Base-by-base conservation (phyloP, 1,284 basidiomycete genomes). In the Ceratobasidium theobromae region DNA sequence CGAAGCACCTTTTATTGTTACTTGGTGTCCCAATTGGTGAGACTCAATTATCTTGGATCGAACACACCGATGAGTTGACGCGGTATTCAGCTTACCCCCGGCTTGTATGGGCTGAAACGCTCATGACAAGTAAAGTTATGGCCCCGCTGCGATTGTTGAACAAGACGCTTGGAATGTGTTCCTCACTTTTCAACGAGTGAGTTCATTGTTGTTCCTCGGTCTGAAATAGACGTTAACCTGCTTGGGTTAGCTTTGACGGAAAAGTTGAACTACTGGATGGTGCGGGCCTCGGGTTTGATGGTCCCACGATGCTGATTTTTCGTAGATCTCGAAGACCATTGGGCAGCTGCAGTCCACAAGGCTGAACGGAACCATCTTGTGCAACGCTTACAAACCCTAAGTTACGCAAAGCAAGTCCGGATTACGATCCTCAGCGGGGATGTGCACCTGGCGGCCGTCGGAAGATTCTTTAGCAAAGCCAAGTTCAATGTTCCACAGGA, bases 361-460 rank as follows among this genome's bases (percentile, higher is more conserved):
- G 70, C 72, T 23, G 80, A 81, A 67, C 75, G 79, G 25, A 81
- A 81, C 69, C 73, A 72, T 68, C 73, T 81, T 30, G 72, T 81
- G 11, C 71, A 75, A 57, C 72, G 75, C 12, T 71, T 73, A 45
- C 74, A 75, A 69, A 58, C 72, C 16, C 69, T 76, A 28, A 73
- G 75, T 0, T 38, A 70, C 25, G 60, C 70, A 23, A 72, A 73
- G 55, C 68, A 73, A 23, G 41, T 77, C 6, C 74, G 76, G 14
- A 70, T 78, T n/a, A 73, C 74, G 6, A 76, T 75, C 66, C 70
- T 77, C 38, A 73, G 71, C 12, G 76, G 77, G 18, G 76, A 78
- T 65, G 75, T 77, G 4, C 76, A 77, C 64, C 72, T 73, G 14
- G 71, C 72, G 4, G 71, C 70, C 14, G 70, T 76, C 30, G 69